Percentiles rank a stretch among this genome's conserved stretches.
phyloP scores from a whole-genome alignment of 352 stramenopile genomes.

The Phytophthora rubi region DNA sequence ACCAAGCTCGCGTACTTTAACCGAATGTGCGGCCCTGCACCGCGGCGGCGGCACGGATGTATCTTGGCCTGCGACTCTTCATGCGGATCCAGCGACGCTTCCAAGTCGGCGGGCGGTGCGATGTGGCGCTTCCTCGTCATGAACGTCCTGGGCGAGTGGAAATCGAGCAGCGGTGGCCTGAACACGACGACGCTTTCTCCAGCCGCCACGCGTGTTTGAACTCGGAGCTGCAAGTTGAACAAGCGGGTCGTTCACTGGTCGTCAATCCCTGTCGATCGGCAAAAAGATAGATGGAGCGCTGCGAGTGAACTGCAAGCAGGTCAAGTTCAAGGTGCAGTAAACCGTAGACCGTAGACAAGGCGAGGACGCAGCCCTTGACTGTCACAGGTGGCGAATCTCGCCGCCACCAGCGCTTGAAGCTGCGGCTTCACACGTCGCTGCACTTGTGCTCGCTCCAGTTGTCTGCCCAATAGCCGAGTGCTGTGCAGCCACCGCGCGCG shows the following conservation, averaged over 20 bases:
- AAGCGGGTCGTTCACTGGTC: conserved; percentile 23
- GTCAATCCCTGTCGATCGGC: conserved; percentile 29
- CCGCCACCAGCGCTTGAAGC: conserved; percentile 13
- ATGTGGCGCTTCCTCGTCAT: not conserved
- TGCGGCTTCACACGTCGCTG: conserved; percentile 20
- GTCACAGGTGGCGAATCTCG: conserved; percentile 34
- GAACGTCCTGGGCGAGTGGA: too few relatives aligned
- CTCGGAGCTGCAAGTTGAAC: conserved; percentile 38
- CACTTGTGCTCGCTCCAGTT: conserved; percentile 9
- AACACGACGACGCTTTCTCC: too few relatives aligned
- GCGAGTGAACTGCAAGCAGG: conserved; percentile 20
- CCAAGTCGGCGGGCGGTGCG: not conserved
- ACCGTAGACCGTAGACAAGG: conserved; percentile 37
- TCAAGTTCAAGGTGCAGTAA: conserved; percentile 30
- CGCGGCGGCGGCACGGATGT: not conserved
- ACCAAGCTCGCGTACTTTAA: conserved; percentile 32
- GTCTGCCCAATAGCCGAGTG: conserved; percentile 18
- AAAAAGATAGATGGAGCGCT: conserved; percentile 34
- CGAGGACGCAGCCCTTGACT: conserved; percentile 21
- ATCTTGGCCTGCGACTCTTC: conserved; percentile 27
- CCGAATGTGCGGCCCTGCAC: conserved; percentile 21
- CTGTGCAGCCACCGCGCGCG: not conserved
- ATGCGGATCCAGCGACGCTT: conserved; percentile 22
- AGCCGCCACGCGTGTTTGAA: conserved; percentile 19
- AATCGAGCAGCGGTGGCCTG: not conserved